These are phyloP conservation scores for Paulownia fortunei DNA, from an alignment of 257 asterid species.

Conservation along the genomic window DNA sequence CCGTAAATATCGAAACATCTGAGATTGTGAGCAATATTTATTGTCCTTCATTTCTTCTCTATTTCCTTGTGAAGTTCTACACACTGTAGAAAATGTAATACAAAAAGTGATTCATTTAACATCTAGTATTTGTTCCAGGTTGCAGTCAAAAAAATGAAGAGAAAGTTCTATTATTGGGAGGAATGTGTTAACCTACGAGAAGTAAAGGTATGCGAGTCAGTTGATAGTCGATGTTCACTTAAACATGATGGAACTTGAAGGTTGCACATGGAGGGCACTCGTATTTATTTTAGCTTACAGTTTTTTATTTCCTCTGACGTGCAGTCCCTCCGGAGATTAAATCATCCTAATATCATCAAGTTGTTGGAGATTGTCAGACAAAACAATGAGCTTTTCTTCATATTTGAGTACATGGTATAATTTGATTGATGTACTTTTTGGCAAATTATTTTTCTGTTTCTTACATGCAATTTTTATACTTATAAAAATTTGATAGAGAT, in stretches of 20 bases:
- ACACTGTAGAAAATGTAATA: neutral
- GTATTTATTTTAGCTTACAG: constrained; percentile 26
- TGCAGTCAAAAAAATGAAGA: constrained; percentile 95
- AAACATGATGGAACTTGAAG: constrained; percentile 17
- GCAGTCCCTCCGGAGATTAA: constrained; percentile 88
- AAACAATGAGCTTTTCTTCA: constrained; percentile 91
- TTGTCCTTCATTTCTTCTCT: constrained; percentile 11
- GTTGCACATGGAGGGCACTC: neutral
- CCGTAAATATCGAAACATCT: constrained; percentile 70
- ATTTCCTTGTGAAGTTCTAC: constrained; percentile 21
- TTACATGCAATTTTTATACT: neutral
- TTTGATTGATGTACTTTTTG: constrained; percentile 5
- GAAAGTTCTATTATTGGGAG: constrained; percentile 86
- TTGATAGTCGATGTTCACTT: constrained; percentile 18
- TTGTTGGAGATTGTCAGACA: constrained; percentile 92
- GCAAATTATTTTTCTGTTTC: constrained; percentile 22
- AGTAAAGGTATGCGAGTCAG: constrained; percentile 67
- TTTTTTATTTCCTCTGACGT: constrained; percentile 23
- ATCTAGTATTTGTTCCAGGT: constrained; percentile 55
- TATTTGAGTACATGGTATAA: constrained; percentile 92
- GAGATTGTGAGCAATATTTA: constrained; percentile 70
- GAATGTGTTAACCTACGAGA: constrained; percentile 88
- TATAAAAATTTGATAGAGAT: neutral
- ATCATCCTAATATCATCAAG: constrained; percentile 89
- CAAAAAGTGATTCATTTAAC: constrained; percentile 26